Evolutionary conservation across 2,329 filamentous ascomycete genomes (phyloP).

Genomic region (Trichoderma sp.): DNA sequence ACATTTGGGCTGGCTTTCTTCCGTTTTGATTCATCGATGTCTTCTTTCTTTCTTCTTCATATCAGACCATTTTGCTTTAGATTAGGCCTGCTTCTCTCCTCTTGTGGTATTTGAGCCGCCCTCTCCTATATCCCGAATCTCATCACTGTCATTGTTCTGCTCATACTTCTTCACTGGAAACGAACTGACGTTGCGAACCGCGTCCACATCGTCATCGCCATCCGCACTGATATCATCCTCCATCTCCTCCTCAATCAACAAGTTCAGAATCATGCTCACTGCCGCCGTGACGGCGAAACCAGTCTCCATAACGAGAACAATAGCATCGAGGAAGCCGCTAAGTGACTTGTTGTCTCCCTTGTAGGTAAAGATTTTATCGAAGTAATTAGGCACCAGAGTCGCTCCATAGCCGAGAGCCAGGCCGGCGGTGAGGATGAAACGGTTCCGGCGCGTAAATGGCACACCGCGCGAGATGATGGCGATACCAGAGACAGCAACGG

Average conservation of each 20-base stretch:
- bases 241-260: slow-evolving; percentile 72
- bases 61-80: background rate
- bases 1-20: background rate
- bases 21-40: background rate
- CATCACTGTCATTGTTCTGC: slow-evolving; percentile 28
- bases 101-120: background rate
- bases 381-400: slow-evolving; percentile 67
- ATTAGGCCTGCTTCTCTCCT: slow-evolving; percentile 14
- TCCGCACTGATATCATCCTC: slow-evolving; percentile 52
- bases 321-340: slow-evolving; percentile 73
- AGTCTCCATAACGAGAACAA: slow-evolving; percentile 71
- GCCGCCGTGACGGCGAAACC: slow-evolving; percentile 76
- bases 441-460: slow-evolving; percentile 74
- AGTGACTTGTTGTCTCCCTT: slow-evolving; percentile 66
- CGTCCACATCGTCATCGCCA: slow-evolving; percentile 26
- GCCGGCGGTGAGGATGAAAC: slow-evolving; percentile 78
- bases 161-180: slow-evolving; percentile 26
- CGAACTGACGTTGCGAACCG: slow-evolving; percentile 14
- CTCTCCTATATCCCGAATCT: background rate
- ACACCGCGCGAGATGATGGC: slow-evolving; percentile 70
- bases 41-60: background rate
- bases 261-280: slow-evolving; percentile 71
- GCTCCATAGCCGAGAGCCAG: slow-evolving; percentile 73
- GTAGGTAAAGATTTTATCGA: slow-evolving; percentile 72
- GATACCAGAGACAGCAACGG: slow-evolving; percentile 76